These are phyloP conservation scores for Colletotrichum incanum DNA, from an alignment of 2,329 filamentous ascomycete species.

Conservation along the genomic window DNA sequence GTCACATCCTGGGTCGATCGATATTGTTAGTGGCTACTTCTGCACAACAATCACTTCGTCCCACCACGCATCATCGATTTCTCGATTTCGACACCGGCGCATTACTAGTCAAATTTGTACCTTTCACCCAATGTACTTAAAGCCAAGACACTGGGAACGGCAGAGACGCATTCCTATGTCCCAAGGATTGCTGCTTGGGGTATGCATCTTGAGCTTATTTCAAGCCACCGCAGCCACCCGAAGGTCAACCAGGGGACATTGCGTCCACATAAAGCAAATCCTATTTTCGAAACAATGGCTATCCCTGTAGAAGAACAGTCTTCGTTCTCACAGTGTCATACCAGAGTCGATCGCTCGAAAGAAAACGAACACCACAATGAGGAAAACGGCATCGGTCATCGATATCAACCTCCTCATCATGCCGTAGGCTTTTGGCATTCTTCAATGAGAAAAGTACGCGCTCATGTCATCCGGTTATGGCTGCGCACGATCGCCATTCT, in stretches of 20 bases:
- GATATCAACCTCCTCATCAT: conserved; percentile 43
- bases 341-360: conserved; percentile 1
- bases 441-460: conserved; percentile 49
- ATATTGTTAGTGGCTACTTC: conserved; percentile 24
- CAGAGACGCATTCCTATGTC: neutral
- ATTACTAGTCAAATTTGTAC: neutral
- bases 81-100: neutral
- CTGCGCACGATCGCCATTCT: conserved; percentile 57
- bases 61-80: conserved; percentile 35
- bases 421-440: conserved; percentile 64
- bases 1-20: fast-evolving
- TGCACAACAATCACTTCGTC: no score
- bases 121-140: neutral
- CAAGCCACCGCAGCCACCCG: neutral
- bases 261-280: neutral
- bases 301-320: neutral
- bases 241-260: neutral
- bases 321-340: neutral
- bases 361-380: neutral
- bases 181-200: neutral
- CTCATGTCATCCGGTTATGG: conserved; percentile 49
- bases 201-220: conserved; percentile 2
- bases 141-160: conserved; percentile 18
- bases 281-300: neutral
- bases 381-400: conserved; percentile 4